Evolutionary conservation across 768 basidiomycete genomes (phyloP).

Genomic region (Gloeophyllum trabeum): DNA sequence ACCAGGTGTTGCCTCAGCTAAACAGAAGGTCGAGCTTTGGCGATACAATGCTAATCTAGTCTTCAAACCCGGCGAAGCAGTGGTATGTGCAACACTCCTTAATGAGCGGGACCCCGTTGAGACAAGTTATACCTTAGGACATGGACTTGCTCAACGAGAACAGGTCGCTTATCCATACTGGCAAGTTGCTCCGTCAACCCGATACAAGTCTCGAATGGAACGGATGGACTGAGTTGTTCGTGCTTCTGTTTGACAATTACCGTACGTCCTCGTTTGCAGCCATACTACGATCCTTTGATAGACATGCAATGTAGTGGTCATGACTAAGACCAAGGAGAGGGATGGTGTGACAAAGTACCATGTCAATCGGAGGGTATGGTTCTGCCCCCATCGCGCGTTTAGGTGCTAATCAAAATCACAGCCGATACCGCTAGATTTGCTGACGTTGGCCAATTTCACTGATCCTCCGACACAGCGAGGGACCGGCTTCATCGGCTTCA

Average conservation of each 20-base stretch:
- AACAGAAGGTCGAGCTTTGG: conserved; percentile 88
- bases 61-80: conserved; percentile 68
- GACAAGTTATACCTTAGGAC: conserved; percentile 31
- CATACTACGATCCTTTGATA: background rate
- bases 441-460: conserved; percentile 76
- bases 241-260: conserved; percentile 93
- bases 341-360: conserved; percentile 68
- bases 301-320: conserved; percentile 47
- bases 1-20: conserved; percentile 75
- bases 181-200: conserved; percentile 77
- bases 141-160: conserved; percentile 84
- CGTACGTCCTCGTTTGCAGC: conserved; percentile 35
- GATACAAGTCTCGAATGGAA: conserved; percentile 84
- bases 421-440: conserved; percentile 89
- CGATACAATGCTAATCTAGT: conserved; percentile 68
- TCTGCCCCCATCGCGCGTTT: conserved; percentile 1
- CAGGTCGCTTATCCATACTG: conserved; percentile 74
- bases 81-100: conserved; percentile 29
- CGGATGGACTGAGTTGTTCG: conserved; percentile 84
- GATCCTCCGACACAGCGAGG: conserved; percentile 71
- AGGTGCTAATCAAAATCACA: conserved; percentile 16
- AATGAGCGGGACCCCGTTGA: background rate
- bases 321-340: conserved; percentile 77
- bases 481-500: conserved; percentile 58
- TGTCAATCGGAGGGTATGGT: conserved; percentile 65